Conservation (phyloP, 352 stramenopile species). For the Globisporangium acanthophoron region DNA sequence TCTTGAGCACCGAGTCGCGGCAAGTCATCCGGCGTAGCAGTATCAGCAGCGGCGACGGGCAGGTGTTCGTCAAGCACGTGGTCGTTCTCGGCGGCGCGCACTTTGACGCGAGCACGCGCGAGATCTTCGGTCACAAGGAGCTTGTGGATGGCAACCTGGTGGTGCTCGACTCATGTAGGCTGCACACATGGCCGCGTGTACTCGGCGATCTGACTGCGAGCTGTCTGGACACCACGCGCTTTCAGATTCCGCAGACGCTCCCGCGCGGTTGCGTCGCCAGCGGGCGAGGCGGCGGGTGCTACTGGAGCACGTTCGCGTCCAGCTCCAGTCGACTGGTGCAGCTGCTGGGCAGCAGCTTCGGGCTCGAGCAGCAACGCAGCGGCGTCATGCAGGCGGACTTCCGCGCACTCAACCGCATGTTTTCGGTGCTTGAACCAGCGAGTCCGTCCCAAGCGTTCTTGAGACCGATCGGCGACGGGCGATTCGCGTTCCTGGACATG, state of each 20-base stretch:
- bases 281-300: slow-evolving; percentile 38
- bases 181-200: slow-evolving; percentile 54
- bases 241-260: slow-evolving; percentile 28
- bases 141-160: slow-evolving; percentile 47
- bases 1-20: slow-evolving; percentile 20
- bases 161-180: slow-evolving; percentile 57
- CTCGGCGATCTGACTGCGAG: slow-evolving; percentile 41
- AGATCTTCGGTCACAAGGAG: slow-evolving; percentile 48
- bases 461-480: slow-evolving; percentile 17
- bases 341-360: slow-evolving; percentile 50
- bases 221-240: slow-evolving; percentile 48
- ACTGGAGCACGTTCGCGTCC: slow-evolving; percentile 57
- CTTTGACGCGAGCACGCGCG: slow-evolving; percentile 39
- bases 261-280: slow-evolving; percentile 52
- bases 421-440: slow-evolving; percentile 31
- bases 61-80: slow-evolving; percentile 47
- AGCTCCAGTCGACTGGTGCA: slow-evolving; percentile 57
- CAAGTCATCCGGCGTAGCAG: background rate
- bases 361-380: slow-evolving; percentile 34
- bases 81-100: slow-evolving; percentile 60
- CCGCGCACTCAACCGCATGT: slow-evolving; percentile 57
- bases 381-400: slow-evolving; percentile 64
- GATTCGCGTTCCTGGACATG: slow-evolving; percentile 13
- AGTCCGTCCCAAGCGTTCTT: slow-evolving; percentile 5
- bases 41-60: background rate